Conservation (phyloP, 257 asterid species). For the Jacaranda copaia region DNA sequence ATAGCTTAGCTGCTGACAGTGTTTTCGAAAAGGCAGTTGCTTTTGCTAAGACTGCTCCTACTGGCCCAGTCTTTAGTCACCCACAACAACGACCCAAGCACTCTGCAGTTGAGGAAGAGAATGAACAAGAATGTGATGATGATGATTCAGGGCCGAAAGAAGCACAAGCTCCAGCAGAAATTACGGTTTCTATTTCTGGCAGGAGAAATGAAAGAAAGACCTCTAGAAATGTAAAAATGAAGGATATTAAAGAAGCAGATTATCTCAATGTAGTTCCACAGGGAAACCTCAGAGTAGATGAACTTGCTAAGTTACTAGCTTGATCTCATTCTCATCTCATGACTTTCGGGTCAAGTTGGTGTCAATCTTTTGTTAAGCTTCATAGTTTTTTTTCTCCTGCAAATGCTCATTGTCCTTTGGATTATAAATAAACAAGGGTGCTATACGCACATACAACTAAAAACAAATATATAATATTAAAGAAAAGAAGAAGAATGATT, state of each 20-base stretch:
- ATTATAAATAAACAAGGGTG: no score
- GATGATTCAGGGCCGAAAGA: constrained; percentile 37
- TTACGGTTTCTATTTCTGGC: constrained; percentile 29
- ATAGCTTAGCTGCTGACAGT: constrained; percentile 69
- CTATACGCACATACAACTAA: no score
- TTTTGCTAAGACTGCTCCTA: constrained; percentile 73
- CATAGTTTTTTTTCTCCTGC: not conserved
- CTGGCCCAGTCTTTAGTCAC: constrained; percentile 63
- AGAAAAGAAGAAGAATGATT: no score
- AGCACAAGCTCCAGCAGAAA: constrained; percentile 35
- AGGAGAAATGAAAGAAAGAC: constrained; percentile 48
- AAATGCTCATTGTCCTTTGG: no score
- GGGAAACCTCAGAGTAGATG: constrained; percentile 85
- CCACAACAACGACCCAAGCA: constrained; percentile 39
- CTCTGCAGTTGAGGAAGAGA: constrained; percentile 36
- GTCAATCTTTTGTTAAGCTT: not conserved
- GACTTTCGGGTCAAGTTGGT: not conserved
- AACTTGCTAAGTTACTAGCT: constrained; percentile 82
- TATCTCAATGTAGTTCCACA: constrained; percentile 62
- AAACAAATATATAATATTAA: no score
- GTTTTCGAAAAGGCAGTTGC: constrained; percentile 62
- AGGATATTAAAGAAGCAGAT: constrained; percentile 56
- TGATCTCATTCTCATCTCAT: constrained; percentile 36
- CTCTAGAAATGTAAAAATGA: constrained; percentile 45
- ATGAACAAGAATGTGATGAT: constrained; percentile 47